Evolutionary conservation across 2,329 filamentous ascomycete genomes (phyloP).

Genomic region (Penicillium sclerotiorum): DNA sequence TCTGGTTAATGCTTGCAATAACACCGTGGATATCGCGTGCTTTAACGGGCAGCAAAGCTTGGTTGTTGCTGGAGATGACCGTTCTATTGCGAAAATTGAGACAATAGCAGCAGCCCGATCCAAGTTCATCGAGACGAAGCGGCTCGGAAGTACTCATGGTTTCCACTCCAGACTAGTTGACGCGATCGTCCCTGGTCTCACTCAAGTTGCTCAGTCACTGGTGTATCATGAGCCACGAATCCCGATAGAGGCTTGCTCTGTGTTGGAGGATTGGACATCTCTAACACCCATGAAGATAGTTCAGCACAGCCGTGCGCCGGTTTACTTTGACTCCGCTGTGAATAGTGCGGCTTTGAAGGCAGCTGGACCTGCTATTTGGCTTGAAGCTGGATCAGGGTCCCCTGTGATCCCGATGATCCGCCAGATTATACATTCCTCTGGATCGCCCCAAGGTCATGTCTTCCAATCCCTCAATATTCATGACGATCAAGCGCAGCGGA

Average conservation of each 20-base stretch:
- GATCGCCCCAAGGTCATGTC: not conserved
- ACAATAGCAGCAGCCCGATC: not conserved
- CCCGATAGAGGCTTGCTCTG: too few species aligned
- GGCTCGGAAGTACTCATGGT: not conserved
- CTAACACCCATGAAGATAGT: not conserved
- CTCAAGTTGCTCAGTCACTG: not conserved
- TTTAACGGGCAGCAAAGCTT: not conserved
- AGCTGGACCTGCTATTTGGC: not conserved
- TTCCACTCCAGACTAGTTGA: not conserved
- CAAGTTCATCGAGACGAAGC: not conserved
- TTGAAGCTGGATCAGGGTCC: not conserved
- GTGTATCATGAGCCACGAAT: not conserved
- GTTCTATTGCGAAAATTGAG: not conserved
- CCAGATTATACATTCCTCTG: not conserved
- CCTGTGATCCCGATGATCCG: not conserved
- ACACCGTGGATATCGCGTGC: not conserved
- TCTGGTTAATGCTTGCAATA: conserved; percentile 3
- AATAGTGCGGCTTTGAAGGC: not conserved
- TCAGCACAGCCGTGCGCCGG: not conserved
- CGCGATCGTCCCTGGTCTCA: not conserved
- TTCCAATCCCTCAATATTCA: conserved; percentile 24
- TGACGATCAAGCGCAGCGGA: conserved; percentile 3
- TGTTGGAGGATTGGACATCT: too few species aligned
- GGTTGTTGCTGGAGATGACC: not conserved
- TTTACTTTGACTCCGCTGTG: not conserved